Evolutionary conservation across 2,329 filamentous ascomycete species (phyloP).

Genomic region (Sodiomyces alkalinus): DNA sequence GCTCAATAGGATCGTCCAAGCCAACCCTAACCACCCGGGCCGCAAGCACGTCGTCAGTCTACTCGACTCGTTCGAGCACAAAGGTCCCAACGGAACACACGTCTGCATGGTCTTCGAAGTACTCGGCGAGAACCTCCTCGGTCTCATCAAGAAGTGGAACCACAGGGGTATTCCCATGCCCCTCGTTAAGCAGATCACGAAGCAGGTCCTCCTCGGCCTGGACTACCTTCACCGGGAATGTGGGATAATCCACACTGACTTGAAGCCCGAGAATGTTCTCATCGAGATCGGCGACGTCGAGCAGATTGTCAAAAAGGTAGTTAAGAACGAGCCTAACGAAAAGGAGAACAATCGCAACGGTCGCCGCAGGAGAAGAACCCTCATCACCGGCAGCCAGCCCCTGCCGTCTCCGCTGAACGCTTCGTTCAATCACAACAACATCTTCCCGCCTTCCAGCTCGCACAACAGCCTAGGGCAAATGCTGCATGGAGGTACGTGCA

Average conservation of each 20-base stretch:
- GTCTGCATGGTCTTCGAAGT: conserved; percentile 99
- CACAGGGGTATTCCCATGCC: conserved; percentile 93
- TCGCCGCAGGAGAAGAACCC: conserved; percentile 71
- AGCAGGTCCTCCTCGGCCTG: conserved; percentile 87
- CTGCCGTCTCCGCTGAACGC: conserved; percentile 89
- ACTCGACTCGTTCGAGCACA: conserved; percentile 93
- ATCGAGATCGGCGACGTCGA: conserved; percentile 99
- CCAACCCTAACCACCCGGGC: conserved; percentile 87
- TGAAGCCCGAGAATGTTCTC: conserved; percentile 95
- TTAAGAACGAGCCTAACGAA: conserved; percentile 60
- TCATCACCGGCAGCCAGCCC: conserved; percentile 95
- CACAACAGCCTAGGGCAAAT: conserved; percentile 73
- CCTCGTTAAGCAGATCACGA: conserved; percentile 95
- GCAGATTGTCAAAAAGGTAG: conserved; percentile 92
- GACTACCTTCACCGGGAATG: conserved; percentile 97
- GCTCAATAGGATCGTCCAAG: conserved; percentile 89
- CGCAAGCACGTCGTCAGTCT: conserved; percentile 91
- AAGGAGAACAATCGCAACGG: conserved; percentile 91
- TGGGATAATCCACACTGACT: conserved; percentile 94
- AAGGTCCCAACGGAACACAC: conserved; percentile 88
- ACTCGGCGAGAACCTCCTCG: conserved; percentile 83
- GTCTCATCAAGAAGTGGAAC: conserved; percentile 96
- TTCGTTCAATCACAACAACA: conserved; percentile 67
- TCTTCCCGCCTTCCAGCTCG: conserved; percentile 47
- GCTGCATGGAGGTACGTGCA: conserved; percentile 62